Evolutionary conservation across 2,329 filamentous ascomycete species (phyloP), one percentile per base, ranked within the genome.

Genomic region (Dothistroma pini): DNA sequence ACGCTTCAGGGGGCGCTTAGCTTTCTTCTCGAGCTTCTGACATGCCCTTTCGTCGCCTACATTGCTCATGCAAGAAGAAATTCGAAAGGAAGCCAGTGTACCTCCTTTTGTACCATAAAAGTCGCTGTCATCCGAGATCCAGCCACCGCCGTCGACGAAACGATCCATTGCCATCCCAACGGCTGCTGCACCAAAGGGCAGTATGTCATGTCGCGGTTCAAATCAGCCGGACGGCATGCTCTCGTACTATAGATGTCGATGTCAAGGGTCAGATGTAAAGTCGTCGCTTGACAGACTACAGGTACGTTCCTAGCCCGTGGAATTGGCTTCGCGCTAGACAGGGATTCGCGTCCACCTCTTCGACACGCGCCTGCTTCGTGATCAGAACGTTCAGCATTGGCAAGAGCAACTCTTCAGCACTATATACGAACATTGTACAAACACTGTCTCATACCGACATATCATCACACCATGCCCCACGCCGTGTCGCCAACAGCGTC

Each of bases 381-480:
- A 16, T 54, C 50, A 29, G 16, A n/a, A 44, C 41, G 2, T 44
- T 38, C 34, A 16, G 14, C 14, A 38, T 7, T 4, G 34, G 34
- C 14, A 38, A 38, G 41, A 19, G n/a, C 9, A 19, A 44, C 38
- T 38, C 2, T 16, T 11, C 3, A 38, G 34, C 34, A 38, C 34
- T 10, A 38, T 34, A 6, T 38, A 29, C 25, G 25, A 29, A 29
- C 25, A 29, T 29, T 29, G 25, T 29, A 29, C 25, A 29, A 2
- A 29, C 25, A 29, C 25, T 29, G 25, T 29, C 25, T 29, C 25
- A 6, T 6, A 14, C 19, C 14, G 10, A 25, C 14, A 51, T 4
- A 8, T 25, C 7, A n/a, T 32, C 32, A 48, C 56, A 65, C 3
- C 29, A 81, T 81, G 79, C 79, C 79, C 60, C 79, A 81, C 70